Percentiles rank a stretch among this genome's conserved stretches.
Conservation (phyloP, 2,329 filamentous ascomycete genomes). For the Acrocalymma vagum region DNA sequence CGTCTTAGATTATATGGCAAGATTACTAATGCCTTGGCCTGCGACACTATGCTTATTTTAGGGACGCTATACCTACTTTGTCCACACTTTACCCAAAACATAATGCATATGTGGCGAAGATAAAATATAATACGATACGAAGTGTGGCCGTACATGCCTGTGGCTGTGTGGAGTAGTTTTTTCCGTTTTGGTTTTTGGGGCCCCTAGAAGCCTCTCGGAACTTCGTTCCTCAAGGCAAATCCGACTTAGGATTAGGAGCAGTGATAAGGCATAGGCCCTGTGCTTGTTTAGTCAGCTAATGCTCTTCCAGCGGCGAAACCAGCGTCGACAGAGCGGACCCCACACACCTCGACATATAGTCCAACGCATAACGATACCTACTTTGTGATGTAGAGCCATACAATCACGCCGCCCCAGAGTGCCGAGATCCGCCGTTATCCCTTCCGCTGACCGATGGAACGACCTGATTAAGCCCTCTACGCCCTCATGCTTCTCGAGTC, state of each 20-base stretch:
- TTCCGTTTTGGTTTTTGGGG: conserved; percentile 4
- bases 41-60: too few relatives aligned
- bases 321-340: conserved; percentile 6
- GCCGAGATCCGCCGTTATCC: conserved; percentile 6
- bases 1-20: too few relatives aligned
- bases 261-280: too few relatives aligned
- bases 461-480: conserved; percentile 10
- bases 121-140: too few relatives aligned
- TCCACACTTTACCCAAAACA: too few relatives aligned
- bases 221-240: conserved; percentile 9
- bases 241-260: too few relatives aligned
- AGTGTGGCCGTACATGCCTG: conserved; percentile 2
- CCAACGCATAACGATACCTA: conserved; percentile 9
- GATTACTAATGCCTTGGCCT: too few relatives aligned
- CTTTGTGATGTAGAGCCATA: conserved; percentile 8
- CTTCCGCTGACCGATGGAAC: conserved; percentile 10
- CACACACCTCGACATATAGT: conserved; percentile 7
- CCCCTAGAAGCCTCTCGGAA: conserved; percentile 5
- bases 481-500: conserved; percentile 12
- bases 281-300: too few relatives aligned
- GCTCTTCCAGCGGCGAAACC: conserved; percentile 3
- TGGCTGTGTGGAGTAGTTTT: conserved; percentile 5
- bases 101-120: too few relatives aligned
- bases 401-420: conserved; percentile 2
- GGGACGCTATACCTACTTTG: too few relatives aligned